Base-by-base conservation (phyloP, 495 filamentous ascomycete genomes). In the Penicillium chermesinum region DNA sequence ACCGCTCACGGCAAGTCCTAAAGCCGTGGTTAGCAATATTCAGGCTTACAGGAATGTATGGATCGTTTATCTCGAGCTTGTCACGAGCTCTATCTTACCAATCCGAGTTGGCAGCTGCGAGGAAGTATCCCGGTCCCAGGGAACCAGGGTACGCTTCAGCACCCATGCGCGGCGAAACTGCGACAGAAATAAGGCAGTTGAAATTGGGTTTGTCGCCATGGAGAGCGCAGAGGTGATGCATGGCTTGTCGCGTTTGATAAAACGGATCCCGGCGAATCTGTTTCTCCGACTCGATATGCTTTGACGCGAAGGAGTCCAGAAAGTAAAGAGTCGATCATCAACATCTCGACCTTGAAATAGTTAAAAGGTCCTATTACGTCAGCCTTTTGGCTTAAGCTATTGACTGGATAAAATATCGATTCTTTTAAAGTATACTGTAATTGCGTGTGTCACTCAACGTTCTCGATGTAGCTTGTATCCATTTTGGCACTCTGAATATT, bases 1-100 rank as follows among this genome's bases (percentile, higher is more conserved):
- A 6, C 93, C 93, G 62, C 91, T 96, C 38, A 97, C 70, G 9
- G 91, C 91, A 20, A 96, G 69, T 46, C 79, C 91, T 94, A 53
- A 9, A 12, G 34, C 50, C 38, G 46, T 16, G 43, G 32, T 52
- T 13, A 53, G 46, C 32, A 9, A 44, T 46, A 19, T 20, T 39
- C 13, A 0, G 2, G 4, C 7, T 14, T 35, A 30, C 25, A 30
- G n/a, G 19, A 13, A 36, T 22, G 12, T 27, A 12, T 14, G 16
- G 16, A n/a, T n/a, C n/a, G 8, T 21, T n/a, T 35, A 0, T 47
- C 50, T 22, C 9, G 5, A 44, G 21, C 19, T 15, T 19, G 19
- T 7, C 20, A 36, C 10, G 20, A 10, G 59, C 54, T n/a, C 58
- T 15, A 20, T 38, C 46, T 48, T 50, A 58, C 50, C 47, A 32